These are phyloP conservation scores for Achaetomium macrosporum DNA, from an alignment of 2,329 filamentous ascomycete genomes.

Conservation along the genomic window DNA sequence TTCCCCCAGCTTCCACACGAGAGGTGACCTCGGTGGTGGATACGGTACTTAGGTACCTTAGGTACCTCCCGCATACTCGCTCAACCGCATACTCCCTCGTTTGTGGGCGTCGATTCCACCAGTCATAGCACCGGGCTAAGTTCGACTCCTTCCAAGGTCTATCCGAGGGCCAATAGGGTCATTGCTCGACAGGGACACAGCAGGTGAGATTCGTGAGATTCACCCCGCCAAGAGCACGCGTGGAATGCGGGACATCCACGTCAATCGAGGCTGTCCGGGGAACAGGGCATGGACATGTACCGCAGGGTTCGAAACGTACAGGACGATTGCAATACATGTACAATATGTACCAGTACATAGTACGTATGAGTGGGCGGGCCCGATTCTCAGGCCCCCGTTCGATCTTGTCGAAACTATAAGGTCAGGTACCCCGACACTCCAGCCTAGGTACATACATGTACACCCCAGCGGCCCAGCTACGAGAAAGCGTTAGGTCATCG, in stretches of 20 bases:
- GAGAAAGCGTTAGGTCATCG: constrained; percentile 26
- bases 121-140: constrained; percentile 17
- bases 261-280: neutral
- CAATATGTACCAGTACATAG: no score
- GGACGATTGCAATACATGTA: neutral
- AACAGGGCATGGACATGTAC: neutral
- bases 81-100: constrained; percentile 20
- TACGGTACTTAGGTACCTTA: no score
- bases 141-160: constrained; percentile 6
- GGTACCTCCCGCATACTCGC: no score
- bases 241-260: constrained; percentile 4
- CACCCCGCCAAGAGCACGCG: constrained; percentile 15
- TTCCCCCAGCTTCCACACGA: constrained; percentile 19
- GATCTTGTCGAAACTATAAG: neutral
- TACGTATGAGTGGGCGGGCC: no score
- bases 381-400: no score
- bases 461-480: no score
- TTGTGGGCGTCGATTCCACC: constrained; percentile 17
- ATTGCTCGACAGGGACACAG: constrained; percentile 1
- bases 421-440: constrained; percentile 13
- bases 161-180: constrained; percentile 21
- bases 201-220: constrained; percentile 15
- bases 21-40: constrained; percentile 12
- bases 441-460: constrained; percentile 18
- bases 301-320: neutral